phyloP scores from a whole-genome alignment of 208 protist species.

The Endotrypanum monterogeii region DNA sequence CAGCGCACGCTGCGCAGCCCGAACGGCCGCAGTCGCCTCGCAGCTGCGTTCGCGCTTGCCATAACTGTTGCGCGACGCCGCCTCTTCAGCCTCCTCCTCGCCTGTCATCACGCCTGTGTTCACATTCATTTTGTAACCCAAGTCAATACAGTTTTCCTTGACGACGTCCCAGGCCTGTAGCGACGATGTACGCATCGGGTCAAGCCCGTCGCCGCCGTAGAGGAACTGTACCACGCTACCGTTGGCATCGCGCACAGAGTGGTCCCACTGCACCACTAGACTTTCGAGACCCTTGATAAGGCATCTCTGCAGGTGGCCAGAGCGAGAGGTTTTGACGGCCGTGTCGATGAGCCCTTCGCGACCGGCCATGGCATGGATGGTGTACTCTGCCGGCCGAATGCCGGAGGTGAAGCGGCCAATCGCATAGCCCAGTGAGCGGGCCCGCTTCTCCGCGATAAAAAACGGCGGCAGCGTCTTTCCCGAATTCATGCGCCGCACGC shows the following conservation, averaged over 20 bases:
- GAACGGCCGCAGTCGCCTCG: slow-evolving; percentile 39
- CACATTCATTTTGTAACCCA: slow-evolving; percentile 62
- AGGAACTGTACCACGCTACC: slow-evolving; percentile 96
- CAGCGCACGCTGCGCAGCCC: slow-evolving; percentile 34
- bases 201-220: slow-evolving; percentile 99
- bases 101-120: slow-evolving; percentile 40
- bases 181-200: slow-evolving; percentile 94
- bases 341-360: slow-evolving; percentile 99
- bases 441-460: slow-evolving; percentile 71
- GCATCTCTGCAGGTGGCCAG: slow-evolving; percentile 98
- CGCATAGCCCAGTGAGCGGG: slow-evolving; percentile 90
- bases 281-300: slow-evolving; percentile 97
- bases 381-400: slow-evolving; percentile 99
- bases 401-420: slow-evolving; percentile 98
- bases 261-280: slow-evolving; percentile 94
- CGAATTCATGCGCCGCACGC: slow-evolving; percentile 95
- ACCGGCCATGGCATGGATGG: slow-evolving; percentile 99
- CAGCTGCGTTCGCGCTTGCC: slow-evolving; percentile 27
- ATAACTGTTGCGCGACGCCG: slow-evolving; percentile 21
- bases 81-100: slow-evolving; percentile 32
- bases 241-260: slow-evolving; percentile 95
- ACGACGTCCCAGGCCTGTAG: slow-evolving; percentile 93
- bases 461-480: slow-evolving; percentile 97
- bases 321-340: slow-evolving; percentile 99
- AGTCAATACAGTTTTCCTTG: slow-evolving; percentile 80